Percentiles rank a stretch among this genome's conserved stretches.
Conservation (phyloP, 2,329 filamentous ascomycete species). For the Calonectria ilicicola region DNA sequence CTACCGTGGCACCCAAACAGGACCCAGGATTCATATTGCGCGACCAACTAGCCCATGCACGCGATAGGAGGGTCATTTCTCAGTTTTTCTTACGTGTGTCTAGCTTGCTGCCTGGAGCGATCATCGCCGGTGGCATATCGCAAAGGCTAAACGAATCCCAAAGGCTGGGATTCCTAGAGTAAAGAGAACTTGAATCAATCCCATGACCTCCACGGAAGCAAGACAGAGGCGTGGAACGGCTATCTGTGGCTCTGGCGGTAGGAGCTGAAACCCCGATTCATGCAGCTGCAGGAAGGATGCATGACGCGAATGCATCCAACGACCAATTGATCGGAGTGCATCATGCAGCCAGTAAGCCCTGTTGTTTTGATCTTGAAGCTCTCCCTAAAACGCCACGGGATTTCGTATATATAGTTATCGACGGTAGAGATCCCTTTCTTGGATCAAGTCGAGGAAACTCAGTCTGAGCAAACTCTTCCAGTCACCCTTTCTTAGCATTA, state of each 20-base stretch:
- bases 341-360: conserved; percentile 9
- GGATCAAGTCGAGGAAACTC: not conserved
- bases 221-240: not conserved
- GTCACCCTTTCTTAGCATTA: not conserved
- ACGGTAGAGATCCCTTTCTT: not conserved
- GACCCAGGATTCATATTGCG: not conserved
- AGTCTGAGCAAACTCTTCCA: not conserved
- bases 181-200: not conserved
- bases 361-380: conserved; percentile 7
- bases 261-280: conserved; percentile 1
- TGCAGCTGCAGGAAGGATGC: conserved; percentile 2
- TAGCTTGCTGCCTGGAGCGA: not conserved
- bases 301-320: not conserved
- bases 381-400: not conserved
- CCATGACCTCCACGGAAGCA: conserved; percentile 5
- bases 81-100: not conserved
- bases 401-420: not conserved
- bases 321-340: conserved; percentile 5
- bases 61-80: not conserved
- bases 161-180: conserved; percentile 6
- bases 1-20: not conserved
- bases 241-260: conserved; percentile 1
- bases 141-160: not conserved
- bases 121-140: not conserved
- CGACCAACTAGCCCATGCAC: not conserved